Evolutionary conservation across 2,329 filamentous ascomycete species (phyloP), one percentile per base, ranked within the genome.

Genomic region (Diaporthe velutina): DNA sequence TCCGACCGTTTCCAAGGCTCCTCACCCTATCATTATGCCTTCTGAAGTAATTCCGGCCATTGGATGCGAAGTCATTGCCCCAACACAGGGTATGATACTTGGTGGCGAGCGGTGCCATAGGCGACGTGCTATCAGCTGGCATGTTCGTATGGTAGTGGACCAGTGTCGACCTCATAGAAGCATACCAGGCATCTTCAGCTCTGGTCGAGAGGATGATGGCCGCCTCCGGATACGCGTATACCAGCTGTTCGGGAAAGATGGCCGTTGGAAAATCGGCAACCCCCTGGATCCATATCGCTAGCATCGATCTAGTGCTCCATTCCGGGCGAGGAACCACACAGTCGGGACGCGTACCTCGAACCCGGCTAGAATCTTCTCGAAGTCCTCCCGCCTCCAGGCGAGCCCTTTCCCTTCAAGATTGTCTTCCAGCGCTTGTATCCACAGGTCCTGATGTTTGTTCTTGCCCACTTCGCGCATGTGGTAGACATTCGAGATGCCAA

Each of bases 151-250:
- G 77, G 7, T 55, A 48, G 60, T 82, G 81, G 54, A 78, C 71
- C 19, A 83, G 74, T 0, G 81, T 82, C 12, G 78, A 75, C 74
- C 78, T 77, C 83, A 83, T 84, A 73, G 82, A 88, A 76, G 85
- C 85, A 79, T 88, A 86, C 90, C 90, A 92, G 67, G 86, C 86
- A 77, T 91, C 87, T 19, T 91, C 88, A 64, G 91, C 86, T 30
- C 90, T 86, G 48, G 86, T 89, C 3, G 89, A 90, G 74, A 92
- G 82, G 61, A 93, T 88, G 75, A 92, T 85, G 81, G 90, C 90
- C 22, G 90, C 90, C 70, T 92, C 88, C 6, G 90, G 90, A 79
- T 93, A 92, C 17, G 90, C 89, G 76, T 88, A 86, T 58, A 91
- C 89, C 58, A 93, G 84, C 80, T 93, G 90, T 78, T 88, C 86